Conservation (phyloP, 169 alveolate species). For the Perkinsus olseni region DNA sequence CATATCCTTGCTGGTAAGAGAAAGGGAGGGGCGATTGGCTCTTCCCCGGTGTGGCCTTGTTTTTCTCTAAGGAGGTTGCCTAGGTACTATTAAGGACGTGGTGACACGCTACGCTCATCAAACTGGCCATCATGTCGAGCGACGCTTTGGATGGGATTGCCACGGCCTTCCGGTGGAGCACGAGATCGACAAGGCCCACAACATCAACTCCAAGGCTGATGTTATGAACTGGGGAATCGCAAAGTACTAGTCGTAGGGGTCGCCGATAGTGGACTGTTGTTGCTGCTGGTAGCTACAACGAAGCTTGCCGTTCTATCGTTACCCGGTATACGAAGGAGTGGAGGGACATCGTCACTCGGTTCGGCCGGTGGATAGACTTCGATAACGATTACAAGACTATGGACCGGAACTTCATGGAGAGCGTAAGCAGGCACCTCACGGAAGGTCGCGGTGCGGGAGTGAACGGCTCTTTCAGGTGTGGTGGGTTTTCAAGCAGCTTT, state of each 20-base stretch:
- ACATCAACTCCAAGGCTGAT: slow-evolving; percentile 35
- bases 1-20: slow-evolving; percentile 98
- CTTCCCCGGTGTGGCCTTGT: not conserved
- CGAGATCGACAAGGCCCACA: slow-evolving; percentile 86
- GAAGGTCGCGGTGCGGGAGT: slow-evolving; percentile 12
- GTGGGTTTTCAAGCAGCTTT: slow-evolving; percentile 84
- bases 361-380: slow-evolving; percentile 98
- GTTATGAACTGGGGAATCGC: not conserved
- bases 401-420: slow-evolving; percentile 94
- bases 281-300: slow-evolving; percentile 58
- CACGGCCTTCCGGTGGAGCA: slow-evolving; percentile 99
- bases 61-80: not conserved
- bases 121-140: slow-evolving; percentile 87
- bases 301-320: slow-evolving; percentile 83
- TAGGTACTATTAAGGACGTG: slow-evolving; percentile 74
- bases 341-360: slow-evolving; percentile 76
- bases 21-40: slow-evolving; percentile 5
- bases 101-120: slow-evolving; percentile 95
- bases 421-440: slow-evolving; percentile 67
- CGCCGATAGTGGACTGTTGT: slow-evolving; percentile 4
- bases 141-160: slow-evolving; percentile 99
- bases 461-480: slow-evolving; percentile 30
- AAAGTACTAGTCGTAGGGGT: not conserved
- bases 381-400: slow-evolving; percentile 97
- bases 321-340: slow-evolving; percentile 92